phyloP scores from a whole-genome alignment of 495 filamentous ascomycete genomes.

The Amorphotheca resinae region DNA sequence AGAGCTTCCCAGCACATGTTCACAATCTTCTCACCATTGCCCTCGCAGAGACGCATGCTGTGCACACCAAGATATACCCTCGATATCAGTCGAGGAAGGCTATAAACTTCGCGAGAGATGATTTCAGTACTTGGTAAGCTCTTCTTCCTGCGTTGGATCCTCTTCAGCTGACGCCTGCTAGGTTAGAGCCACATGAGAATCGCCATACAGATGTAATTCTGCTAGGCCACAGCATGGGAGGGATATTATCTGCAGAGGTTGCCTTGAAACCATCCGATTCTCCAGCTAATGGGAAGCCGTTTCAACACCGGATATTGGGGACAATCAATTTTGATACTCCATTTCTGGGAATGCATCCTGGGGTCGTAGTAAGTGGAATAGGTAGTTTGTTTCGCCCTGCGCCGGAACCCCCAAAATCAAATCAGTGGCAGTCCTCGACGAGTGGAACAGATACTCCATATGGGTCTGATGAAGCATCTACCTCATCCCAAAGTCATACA shows the following conservation, averaged over 20 bases:
- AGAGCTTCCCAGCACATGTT: conserved; percentile 75
- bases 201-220: conserved; percentile 66
- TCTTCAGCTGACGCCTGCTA: conserved; percentile 22
- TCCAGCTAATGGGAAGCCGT: conserved; percentile 22
- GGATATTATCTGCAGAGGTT: conserved; percentile 70
- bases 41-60: conserved; percentile 57
- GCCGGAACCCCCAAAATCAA: conserved; percentile 24
- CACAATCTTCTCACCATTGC: conserved; percentile 62
- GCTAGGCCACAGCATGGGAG: conserved; percentile 85
- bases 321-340: conserved; percentile 79
- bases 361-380: conserved; percentile 69
- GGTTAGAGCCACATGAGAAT: conserved; percentile 67
- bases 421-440: background rate
- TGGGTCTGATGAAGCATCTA: conserved; percentile 8
- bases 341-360: conserved; percentile 79
- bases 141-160: background rate
- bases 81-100: conserved; percentile 73
- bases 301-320: conserved; percentile 71
- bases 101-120: conserved; percentile 59
- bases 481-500: conserved; percentile 8
- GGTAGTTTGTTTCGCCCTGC: conserved; percentile 59
- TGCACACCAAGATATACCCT: conserved; percentile 88
- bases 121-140: conserved; percentile 61
- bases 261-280: conserved; percentile 42
- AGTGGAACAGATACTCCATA: conserved; percentile 8